phyloP scores from a whole-genome alignment of 2,329 filamentous ascomycete species.

The Colletotrichum siamense region DNA sequence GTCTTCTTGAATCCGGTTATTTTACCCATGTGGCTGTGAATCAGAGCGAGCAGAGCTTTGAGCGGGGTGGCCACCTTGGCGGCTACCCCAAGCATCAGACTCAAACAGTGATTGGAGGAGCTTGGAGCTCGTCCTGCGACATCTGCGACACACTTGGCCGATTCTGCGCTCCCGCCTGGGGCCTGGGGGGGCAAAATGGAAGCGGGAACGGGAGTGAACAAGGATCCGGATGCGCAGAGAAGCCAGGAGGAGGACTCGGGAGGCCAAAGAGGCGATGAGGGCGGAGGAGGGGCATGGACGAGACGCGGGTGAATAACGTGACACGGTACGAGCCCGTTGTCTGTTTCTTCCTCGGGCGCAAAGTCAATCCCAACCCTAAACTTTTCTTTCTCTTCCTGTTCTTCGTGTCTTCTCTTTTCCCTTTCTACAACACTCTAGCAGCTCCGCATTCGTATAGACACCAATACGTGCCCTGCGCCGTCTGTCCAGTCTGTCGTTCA shows the following conservation, averaged over 20 bases:
- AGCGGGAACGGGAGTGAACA: not conserved
- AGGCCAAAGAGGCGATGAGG: slow-evolving; percentile 1
- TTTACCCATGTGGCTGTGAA: not conserved
- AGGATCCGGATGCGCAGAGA: slow-evolving; percentile 14
- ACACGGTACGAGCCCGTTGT: not conserved
- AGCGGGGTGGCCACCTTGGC: slow-evolving; percentile 13
- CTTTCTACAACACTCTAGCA: not conserved
- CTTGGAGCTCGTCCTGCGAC: slow-evolving; percentile 13
- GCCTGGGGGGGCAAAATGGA: not conserved
- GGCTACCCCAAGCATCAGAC: not conserved
- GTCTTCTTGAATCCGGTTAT: not conserved
- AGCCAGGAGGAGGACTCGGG: not conserved
- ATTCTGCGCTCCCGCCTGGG: slow-evolving; percentile 14
- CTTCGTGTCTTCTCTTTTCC: not conserved
- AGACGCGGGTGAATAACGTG: slow-evolving; percentile 1
- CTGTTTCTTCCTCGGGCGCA: slow-evolving; percentile 4
- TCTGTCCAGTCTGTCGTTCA: not conserved
- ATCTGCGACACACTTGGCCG: slow-evolving; percentile 21
- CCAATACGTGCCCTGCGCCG: not conserved
- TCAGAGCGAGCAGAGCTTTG: not conserved
- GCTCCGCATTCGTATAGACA: not conserved
- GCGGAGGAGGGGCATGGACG: not conserved
- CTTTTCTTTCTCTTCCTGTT: not conserved
- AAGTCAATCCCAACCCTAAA: slow-evolving; percentile 19
- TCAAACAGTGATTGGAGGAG: slow-evolving; percentile 15